A percentile compares a stretch with the other conserved stretches of the same genome.
Conservation (phyloP, 169 alveolate genomes). For the Eimeria necatrix region DNA sequence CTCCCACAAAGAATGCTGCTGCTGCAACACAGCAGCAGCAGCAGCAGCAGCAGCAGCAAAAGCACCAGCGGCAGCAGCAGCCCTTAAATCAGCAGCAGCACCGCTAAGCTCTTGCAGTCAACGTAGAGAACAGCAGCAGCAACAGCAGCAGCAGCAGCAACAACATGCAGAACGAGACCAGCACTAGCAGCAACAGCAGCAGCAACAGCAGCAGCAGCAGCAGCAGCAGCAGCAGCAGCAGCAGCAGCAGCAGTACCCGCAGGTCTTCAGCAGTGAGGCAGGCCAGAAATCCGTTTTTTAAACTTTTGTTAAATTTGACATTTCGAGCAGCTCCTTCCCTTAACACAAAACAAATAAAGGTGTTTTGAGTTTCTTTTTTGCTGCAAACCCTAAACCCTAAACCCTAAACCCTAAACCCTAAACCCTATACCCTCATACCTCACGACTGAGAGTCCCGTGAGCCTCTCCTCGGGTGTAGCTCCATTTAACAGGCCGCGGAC, state of each 20-base stretch:
- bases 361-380: constrained; percentile 71
- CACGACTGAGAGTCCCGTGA: not conserved
- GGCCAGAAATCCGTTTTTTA: too few species aligned
- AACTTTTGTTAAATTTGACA: too few species aligned
- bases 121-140: not conserved
- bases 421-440: not conserved
- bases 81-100: not conserved
- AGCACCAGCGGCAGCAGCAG: not conserved
- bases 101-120: not conserved
- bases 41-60: not conserved
- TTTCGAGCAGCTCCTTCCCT: constrained; percentile 36
- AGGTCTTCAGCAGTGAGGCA: too few species aligned
- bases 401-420: constrained; percentile 3
- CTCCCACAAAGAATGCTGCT: not conserved
- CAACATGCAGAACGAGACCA: too few species aligned
- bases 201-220: constrained; percentile 33
- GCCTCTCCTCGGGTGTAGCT: not conserved
- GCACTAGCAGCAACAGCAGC: not conserved
- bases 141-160: not conserved
- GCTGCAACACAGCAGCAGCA: not conserved
- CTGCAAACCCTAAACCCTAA: constrained; percentile 64
- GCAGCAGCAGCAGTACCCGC: too few species aligned
- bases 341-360: constrained; percentile 24
- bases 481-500: not conserved
- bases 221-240: too few species aligned